Conservation (phyloP, 768 basidiomycete genomes). For the Phanerochaete sordida region DNA sequence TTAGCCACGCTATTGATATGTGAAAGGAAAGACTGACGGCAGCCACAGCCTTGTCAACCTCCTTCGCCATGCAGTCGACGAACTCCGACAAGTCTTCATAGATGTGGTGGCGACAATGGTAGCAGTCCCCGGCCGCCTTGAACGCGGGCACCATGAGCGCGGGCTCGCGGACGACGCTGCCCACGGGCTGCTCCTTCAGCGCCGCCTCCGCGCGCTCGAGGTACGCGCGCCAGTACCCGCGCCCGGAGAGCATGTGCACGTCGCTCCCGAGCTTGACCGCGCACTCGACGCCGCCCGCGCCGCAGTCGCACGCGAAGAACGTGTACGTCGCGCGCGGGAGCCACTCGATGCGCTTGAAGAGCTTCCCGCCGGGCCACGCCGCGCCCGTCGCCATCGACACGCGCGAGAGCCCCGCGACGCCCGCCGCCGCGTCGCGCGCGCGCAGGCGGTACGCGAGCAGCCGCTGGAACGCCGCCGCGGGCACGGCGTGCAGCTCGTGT, state of each 20-base stretch:
- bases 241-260: not conserved
- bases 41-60: not conserved
- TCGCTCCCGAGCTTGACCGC: not conserved
- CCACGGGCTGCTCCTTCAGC: not conserved
- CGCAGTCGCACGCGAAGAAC: not conserved
- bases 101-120: not conserved
- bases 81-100: not conserved
- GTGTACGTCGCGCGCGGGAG: not conserved
- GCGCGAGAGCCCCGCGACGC: not conserved
- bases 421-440: not conserved
- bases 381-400: not conserved
- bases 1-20: not conserved
- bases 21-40: not conserved
- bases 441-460: conserved; percentile 8
- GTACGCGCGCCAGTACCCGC: not conserved
- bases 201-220: not conserved
- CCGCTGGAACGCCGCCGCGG: conserved; percentile 4
- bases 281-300: not conserved
- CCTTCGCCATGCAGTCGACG: not conserved
- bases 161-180: not conserved
- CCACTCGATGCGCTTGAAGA: conserved; percentile 1
- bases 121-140: not conserved
- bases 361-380: not conserved
- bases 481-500: not conserved
- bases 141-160: not conserved